A percentile compares a stretch with the other conserved stretches of the same genome.
These are phyloP conservation scores for Vigna unguiculata DNA, from an alignment of 306 rosid species.

Conservation along the genomic window DNA sequence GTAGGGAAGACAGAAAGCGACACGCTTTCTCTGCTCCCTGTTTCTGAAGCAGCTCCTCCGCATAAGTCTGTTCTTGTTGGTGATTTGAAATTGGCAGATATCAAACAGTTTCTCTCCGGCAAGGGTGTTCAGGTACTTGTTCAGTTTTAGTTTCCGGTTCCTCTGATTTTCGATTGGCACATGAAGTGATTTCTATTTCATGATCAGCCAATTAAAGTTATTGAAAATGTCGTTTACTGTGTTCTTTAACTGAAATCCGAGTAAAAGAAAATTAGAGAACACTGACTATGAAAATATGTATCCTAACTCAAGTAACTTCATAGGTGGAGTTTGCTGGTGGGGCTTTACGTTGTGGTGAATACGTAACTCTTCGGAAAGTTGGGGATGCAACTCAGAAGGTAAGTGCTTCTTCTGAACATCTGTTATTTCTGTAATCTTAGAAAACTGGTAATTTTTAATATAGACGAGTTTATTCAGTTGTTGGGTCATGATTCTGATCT, in stretches of 20 bases:
- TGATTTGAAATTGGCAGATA: conserved; percentile 89
- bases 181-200: conserved; percentile 20
- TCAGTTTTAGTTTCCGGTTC: conserved; percentile 9
- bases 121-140: conserved; percentile 84
- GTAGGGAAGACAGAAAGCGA: conserved; percentile 78
- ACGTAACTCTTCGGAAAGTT: conserved; percentile 86
- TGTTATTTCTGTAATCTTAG: conserved; percentile 21
- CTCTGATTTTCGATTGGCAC: background rate
- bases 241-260: conserved; percentile 23
- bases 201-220: background rate
- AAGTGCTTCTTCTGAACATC: conserved; percentile 42
- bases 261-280: conserved; percentile 5
- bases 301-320: conserved; percentile 26
- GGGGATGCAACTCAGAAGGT: conserved; percentile 94
- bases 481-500: conserved; percentile 36
- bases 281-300: background rate
- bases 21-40: conserved; percentile 68
- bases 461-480: background rate
- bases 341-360: conserved; percentile 93
- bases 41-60: conserved; percentile 66
- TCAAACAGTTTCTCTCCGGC: conserved; percentile 92
- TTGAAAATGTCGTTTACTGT: conserved; percentile 10
- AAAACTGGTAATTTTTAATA: conserved; percentile 7
- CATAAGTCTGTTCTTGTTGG: conserved; percentile 95
- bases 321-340: conserved; percentile 91